These are phyloP conservation scores for Aegilops bicornis DNA, from an alignment of 176 grass and related monocot genomes.

Conservation along the genomic window DNA sequence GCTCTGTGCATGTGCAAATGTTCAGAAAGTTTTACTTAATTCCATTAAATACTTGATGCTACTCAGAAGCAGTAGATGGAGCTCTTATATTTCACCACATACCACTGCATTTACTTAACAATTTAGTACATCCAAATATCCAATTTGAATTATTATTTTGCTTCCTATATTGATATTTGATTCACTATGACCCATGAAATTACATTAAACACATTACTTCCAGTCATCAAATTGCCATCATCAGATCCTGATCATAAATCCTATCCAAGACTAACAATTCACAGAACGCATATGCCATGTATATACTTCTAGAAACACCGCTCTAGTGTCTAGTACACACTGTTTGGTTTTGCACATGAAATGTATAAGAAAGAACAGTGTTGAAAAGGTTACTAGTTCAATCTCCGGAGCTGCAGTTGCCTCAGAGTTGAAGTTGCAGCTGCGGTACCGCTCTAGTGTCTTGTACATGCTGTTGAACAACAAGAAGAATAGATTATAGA, in stretches of 20 bases:
- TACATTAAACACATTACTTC: background rate
- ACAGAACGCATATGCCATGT: background rate
- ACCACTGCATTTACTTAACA: background rate
- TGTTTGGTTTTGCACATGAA: background rate
- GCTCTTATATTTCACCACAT: background rate
- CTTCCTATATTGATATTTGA: background rate
- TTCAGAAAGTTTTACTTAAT: background rate
- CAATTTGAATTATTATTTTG: background rate
- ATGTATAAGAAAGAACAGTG: background rate
- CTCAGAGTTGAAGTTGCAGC: constrained; percentile 53
- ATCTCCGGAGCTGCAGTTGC: constrained; percentile 49
- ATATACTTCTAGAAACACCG: background rate
- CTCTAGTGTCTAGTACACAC: no score
- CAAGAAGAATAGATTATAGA: background rate
- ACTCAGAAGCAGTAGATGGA: background rate
- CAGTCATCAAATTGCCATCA: background rate
- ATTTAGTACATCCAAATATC: background rate
- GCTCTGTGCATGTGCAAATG: background rate
- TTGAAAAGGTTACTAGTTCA: constrained; percentile 50
- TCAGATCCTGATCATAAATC: background rate
- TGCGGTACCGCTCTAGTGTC: constrained; percentile 83
- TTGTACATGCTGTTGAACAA: constrained; percentile 63
- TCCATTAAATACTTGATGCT: background rate
- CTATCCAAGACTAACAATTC: background rate
- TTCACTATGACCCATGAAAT: background rate